Base-by-base conservation (phyloP, 352 stramenopile genomes). In the Pythium brachiatum region DNA sequence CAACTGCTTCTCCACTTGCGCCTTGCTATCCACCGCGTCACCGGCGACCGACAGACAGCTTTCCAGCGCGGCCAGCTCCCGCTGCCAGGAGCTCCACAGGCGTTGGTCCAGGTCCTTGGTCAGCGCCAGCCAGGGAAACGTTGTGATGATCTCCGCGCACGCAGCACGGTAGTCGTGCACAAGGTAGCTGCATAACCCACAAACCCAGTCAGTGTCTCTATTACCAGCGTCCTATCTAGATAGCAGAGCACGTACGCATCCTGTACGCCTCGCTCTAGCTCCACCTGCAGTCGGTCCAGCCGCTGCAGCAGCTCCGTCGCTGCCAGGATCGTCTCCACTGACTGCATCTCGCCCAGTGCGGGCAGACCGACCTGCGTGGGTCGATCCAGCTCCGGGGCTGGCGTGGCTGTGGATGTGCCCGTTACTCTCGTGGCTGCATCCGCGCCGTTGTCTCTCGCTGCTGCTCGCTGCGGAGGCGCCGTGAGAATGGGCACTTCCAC, bases 31-130 rank as follows among this genome's bases (percentile, higher is more conserved):
- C 13, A 16, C 39, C 26, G 50, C 27, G 7, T 59, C 41, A 26
- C 27, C 16, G 16, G 52, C 16, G 13, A 32, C 39, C 3, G 57
- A 29, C 41, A 71, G 23, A 7, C 50, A 44, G 3, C n/a, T 36
- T 53, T 81, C 69, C 7, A 85, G 61, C 0, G 38, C 53, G 3
- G 73, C 68, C 7, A 92, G 76, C 31, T 88, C 69, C 2, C 74
- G 72, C 57, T 90, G 86, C 80, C 81, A 92, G 55, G 66, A 86
- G 52, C 54, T 73, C 83, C 83, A 92, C 9, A 92, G 65, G 3
- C 72, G 72, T 36, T 86, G 68, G 47, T 81, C 81, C 34, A 89
- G 53, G 16, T 72, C 62, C 46, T 66, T 70, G 25, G 57, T 63
- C 0, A 65, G 53, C 18, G 57, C 57, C 1, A 70, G 44, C 57